Conservation (phyloP, 805 yeast species). For the Zygotorulaspora danielsina region DNA sequence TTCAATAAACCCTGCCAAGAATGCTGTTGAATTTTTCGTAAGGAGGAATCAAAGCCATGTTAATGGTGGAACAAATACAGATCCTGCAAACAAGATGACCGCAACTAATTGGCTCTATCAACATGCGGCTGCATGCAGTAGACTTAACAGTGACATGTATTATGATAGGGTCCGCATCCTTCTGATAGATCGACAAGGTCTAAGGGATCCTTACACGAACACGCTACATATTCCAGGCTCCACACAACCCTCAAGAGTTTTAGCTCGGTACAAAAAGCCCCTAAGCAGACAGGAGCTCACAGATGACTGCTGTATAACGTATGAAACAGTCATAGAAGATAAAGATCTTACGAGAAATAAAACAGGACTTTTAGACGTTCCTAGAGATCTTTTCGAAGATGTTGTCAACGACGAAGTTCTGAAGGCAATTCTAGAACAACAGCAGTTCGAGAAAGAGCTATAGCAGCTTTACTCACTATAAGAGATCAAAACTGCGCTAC, state of each 20-base stretch:
- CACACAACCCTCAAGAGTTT: constrained; percentile 64
- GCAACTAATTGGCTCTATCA: constrained; percentile 83
- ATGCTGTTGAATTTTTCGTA: constrained; percentile 39
- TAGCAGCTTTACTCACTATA: too few species aligned
- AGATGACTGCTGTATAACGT: constrained; percentile 37
- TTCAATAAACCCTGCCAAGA: constrained; percentile 33
- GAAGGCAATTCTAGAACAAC: constrained; percentile 60
- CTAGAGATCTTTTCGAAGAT: constrained; percentile 54
- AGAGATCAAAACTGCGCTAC: too few species aligned
- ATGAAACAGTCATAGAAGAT: constrained; percentile 46
- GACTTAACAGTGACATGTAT: constrained; percentile 59
- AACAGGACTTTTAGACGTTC: constrained; percentile 64
- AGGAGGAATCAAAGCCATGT: constrained; percentile 25
- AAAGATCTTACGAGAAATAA: constrained; percentile 44
- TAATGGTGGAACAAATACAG: constrained; percentile 38
- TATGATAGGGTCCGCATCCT: constrained; percentile 52
- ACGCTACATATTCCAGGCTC: constrained; percentile 63
- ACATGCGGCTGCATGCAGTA: constrained; percentile 73
- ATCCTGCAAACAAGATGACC: constrained; percentile 36
- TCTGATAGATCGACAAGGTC: constrained; percentile 46
- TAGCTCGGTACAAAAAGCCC: constrained; percentile 23
- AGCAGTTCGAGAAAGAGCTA: constrained; percentile 41
- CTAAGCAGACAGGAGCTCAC: constrained; percentile 26
- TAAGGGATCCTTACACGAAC: constrained; percentile 83
- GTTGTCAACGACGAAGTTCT: constrained; percentile 53